phyloP scores from a whole-genome alignment of 257 asterid species.

The Solanum lignicaule region DNA sequence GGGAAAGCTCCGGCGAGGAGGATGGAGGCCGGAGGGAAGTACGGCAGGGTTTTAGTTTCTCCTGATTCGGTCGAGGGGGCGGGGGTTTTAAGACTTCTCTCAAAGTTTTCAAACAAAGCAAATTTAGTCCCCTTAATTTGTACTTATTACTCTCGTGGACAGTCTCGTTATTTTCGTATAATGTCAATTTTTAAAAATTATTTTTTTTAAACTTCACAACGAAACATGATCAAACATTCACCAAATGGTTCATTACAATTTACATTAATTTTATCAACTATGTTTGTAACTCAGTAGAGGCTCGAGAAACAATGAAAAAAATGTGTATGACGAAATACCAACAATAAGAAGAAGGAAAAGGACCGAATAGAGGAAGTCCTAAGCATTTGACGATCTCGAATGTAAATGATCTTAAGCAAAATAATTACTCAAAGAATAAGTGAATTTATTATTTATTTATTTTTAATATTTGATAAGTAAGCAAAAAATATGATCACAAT shows the following conservation, averaged over 20 bases:
- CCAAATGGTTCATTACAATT: background rate
- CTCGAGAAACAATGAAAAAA: accelerated
- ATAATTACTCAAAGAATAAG: background rate
- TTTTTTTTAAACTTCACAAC: background rate
- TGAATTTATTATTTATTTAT: background rate
- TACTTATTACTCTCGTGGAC: background rate
- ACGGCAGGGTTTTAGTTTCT: background rate
- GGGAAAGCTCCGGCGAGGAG: background rate
- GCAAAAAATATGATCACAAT: no score
- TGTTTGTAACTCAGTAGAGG: background rate
- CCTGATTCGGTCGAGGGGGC: background rate
- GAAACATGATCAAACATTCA: no score
- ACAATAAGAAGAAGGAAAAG: background rate
- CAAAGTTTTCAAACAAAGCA: background rate
- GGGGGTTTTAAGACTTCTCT: background rate
- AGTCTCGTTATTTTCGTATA: background rate
- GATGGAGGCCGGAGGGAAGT: background rate
- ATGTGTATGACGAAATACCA: no score
- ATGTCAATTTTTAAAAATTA: no score
- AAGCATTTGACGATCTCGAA: background rate
- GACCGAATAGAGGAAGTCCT: no score
- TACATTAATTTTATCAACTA: no score
- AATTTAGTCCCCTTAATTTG: background rate
- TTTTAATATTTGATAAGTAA: background rate
- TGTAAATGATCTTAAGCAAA: no score